Percentiles rank a stretch among this genome's conserved stretches.
phyloP scores from a whole-genome alignment of 441 rosid genomes.

The Manihot esculenta region DNA sequence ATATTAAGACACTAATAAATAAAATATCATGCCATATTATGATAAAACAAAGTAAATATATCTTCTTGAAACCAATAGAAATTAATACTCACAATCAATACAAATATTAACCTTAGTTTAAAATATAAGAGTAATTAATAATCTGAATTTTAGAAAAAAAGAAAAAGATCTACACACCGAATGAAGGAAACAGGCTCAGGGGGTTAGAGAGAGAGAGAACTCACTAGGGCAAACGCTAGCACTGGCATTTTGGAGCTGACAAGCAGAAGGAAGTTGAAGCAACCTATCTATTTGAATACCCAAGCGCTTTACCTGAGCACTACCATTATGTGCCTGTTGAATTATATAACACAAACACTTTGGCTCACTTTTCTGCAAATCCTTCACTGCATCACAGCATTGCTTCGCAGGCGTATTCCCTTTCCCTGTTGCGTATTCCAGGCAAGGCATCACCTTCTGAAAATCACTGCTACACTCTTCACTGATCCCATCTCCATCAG shows the following conservation, averaged over 20 bases:
- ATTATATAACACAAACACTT: constrained; percentile 76
- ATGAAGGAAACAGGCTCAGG: too few relatives aligned
- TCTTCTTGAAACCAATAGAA: too few relatives aligned
- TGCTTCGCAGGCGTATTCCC: constrained; percentile 46
- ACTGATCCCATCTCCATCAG: constrained; percentile 6
- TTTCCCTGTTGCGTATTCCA: constrained; percentile 73
- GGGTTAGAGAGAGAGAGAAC: constrained; percentile 15
- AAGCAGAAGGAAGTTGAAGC: constrained; percentile 76
- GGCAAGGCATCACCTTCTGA: constrained; percentile 56
- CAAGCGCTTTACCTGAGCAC: constrained; percentile 45
- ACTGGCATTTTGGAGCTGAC: constrained; percentile 66
- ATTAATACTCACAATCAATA: too few relatives aligned
- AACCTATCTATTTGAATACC: constrained; percentile 64
- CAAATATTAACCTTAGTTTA: too few relatives aligned
- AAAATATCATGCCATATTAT: too few relatives aligned
- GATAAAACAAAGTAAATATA: too few relatives aligned
- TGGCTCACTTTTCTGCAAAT: constrained; percentile 56
- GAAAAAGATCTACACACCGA: too few relatives aligned
- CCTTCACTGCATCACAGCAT: constrained; percentile 59
- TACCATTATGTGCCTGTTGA: constrained; percentile 58
- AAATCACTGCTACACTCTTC: constrained; percentile 45
- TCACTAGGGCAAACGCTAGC: constrained; percentile 69
- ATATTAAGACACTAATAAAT: too few relatives aligned
- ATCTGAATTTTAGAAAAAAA: too few relatives aligned
- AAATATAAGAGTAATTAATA: too few relatives aligned